Base-by-base conservation (phyloP, 768 basidiomycete species). In the Galerina sulciceps region DNA sequence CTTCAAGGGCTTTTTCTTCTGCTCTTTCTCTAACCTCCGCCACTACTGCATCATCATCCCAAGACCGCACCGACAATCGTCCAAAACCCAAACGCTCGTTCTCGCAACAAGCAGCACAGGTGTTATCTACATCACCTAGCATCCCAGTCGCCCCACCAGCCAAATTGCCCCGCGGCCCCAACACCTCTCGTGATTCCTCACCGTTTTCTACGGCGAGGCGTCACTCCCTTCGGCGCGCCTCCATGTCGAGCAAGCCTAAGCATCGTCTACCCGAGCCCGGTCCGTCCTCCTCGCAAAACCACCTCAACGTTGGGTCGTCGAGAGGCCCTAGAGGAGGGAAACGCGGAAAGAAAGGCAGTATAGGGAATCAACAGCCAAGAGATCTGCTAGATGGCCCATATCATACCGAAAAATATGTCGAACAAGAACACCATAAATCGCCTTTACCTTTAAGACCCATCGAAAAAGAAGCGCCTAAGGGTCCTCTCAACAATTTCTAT, bases 1-100 rank as follows among this genome's bases (percentile, higher is more conserved):
- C 72, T 26, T 67, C 69, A 59, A 66, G 64, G 51, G 34, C 62
- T 44, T 36, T 73, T 43, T 64, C 71, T 57, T 68, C 72, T 35
- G 53, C 66, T 23, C 55, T 62, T 50, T 34, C 43, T 49, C 55
- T 40, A 1, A 42, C 58, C 20, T 53, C 65, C 14, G 23, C 63
- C 44, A 14, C 53, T n/a, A 22, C 41, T 35, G 36, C 47, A 47
- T 47, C 49, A 8, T 42, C 52, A 17, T 26, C 38, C 5, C 50
- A 52, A 58, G 41, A 26, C 49, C 47, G 57, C 31, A 15, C 62
- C 45, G 56, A 59, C 43, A 31, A 50, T 22, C 59, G 53, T 45
- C 62, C 63, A 37, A 59, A 64, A 57, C 64, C 77, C 42, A 86
- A 87, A 72, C 82, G 84, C 57, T 68, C 82, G 5, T 75, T 76